Evolutionary conservation across 1,284 basidiomycete genomes (phyloP), one percentile per base, ranked within the genome.

Genomic region (Megacollybia platyphylla): DNA sequence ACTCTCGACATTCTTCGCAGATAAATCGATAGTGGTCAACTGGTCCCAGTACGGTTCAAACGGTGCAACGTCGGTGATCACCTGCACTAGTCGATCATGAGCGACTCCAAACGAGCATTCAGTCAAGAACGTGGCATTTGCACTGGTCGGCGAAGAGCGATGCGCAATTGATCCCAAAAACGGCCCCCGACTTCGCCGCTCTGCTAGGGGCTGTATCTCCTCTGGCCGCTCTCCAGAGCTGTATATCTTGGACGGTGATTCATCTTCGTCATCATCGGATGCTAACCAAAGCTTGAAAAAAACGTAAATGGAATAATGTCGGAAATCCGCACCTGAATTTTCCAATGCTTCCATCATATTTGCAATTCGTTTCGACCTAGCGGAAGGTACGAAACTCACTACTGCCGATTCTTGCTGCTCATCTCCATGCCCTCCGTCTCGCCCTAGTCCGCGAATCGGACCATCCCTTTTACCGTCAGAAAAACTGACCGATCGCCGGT

Each of bases 31-130:
- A 10, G 64, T 62, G 44, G 58, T 68, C 49, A 98, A 63, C 38
- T 77, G 68, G 52, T 97, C 91, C 94, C 94, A 98, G 57, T 90
- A 75, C 11, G 92, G 90, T 57, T 93, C 88, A 63, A 91, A 97
- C 1, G 93, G 91, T 57, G 93, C 86, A 9, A 93, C 81, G 55
- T 97, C 93, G 35, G 93, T 97, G 55, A 98, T 89, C 48, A 90
- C 78, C 59, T 90, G 78, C 1, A 98, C 83, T 2, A 98, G 75
- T 37, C 79, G 77, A 59, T 97, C 93, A 55, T 89, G 87, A 7
- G 91, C 78, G 26, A 97, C 80, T 13, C 79, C 88, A 57, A 98
- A 98, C 24, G 92, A 97, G 55, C 92, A 96, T 54, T 97, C 91
- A 3, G 85, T 87, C 49, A 97, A 67, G 65, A 94, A 93, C 0